phyloP scores from a whole-genome alignment of 805 yeast species.

The Candida ortonii region DNA sequence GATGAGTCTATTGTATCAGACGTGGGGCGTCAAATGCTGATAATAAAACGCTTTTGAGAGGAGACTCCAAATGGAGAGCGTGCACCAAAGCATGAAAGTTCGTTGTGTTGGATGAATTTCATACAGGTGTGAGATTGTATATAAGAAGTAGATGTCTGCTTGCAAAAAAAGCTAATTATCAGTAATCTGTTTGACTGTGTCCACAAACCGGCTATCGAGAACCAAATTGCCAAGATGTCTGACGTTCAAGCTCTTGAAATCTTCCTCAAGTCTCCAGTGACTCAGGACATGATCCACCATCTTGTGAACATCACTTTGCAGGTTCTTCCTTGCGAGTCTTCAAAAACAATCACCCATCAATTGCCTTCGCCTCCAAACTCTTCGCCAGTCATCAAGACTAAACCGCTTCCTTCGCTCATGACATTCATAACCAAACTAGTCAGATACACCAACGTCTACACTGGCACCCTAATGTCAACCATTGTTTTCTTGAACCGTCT shows the following conservation, averaged over 20 bases:
- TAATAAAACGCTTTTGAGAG: slow-evolving; percentile 8
- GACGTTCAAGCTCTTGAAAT: slow-evolving; percentile 56
- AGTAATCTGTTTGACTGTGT: neutral
- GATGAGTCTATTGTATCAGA: neutral
- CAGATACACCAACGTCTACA: slow-evolving; percentile 73
- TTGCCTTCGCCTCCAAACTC: slow-evolving; percentile 32
- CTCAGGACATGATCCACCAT: slow-evolving; percentile 72
- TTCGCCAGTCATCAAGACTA: slow-evolving; percentile 33
- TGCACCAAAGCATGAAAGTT: slow-evolving; percentile 3
- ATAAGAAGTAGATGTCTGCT: neutral
- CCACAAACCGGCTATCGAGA: no score
- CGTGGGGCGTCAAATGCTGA: slow-evolving; percentile 5
- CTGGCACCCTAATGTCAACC: slow-evolving; percentile 74
- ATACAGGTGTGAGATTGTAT: no score
- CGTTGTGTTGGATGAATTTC: slow-evolving; percentile 3
- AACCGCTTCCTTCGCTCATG: slow-evolving; percentile 64
- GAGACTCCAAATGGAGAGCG: slow-evolving; percentile 3
- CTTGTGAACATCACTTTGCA: slow-evolving; percentile 64
- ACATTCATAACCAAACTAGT: slow-evolving; percentile 71
- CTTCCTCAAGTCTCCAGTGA: slow-evolving; percentile 62
- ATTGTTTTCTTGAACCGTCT: slow-evolving; percentile 64
- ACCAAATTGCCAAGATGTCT: slow-evolving; percentile 36
- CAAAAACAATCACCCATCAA: slow-evolving; percentile 34
- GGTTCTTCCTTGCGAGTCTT: slow-evolving; percentile 59
- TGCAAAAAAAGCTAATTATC: no score